Base-by-base conservation (phyloP, 768 basidiomycete genomes). In the Lactarius hatsudake region DNA sequence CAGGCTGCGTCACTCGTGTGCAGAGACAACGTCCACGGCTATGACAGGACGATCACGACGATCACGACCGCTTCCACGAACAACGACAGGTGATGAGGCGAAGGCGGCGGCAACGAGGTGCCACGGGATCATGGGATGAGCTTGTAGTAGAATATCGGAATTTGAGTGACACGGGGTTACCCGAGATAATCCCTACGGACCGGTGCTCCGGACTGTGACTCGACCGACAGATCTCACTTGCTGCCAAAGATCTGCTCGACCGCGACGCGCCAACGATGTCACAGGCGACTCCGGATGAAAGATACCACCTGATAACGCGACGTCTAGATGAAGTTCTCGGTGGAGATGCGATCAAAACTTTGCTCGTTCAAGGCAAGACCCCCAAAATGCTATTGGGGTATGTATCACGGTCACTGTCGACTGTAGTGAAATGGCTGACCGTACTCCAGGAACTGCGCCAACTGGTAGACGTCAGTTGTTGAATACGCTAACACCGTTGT, bases 341-440 rank as follows among this genome's bases (percentile, higher is more conserved):
- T 28, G 93, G 83, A 2, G 95, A 96, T 53, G 78, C 81, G 43
- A 89, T 99, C 77, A 91, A 93, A 76, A 80, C 84, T 40, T 88
- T 95, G 65, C 80, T 98, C 28, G 81, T 83, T 8, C 89, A 96
- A 74, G 93, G 89, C 20, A 81, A 87, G 73, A 76, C 87, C 17
- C 87, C 89, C 17, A 94, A n/a, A 89, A 76, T 87, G 87, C 74
- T 98, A 98, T 86, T 98, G 93, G 93, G 96, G 95, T 89, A 72
- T 65, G 88, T 82, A 72, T 26, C 10, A 7, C n/a, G 58, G 43
- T 56, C 40, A 40, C n/a, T 59, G 45, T 56, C 40, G 36, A 60
- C 38, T 71, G 32, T 48, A 7, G n/a, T 18, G 42, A 51, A 26
- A 23, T 64, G 18, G 34, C 40, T 51, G 36, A 69, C 28, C 12